Base-by-base conservation (phyloP, 2,329 filamentous ascomycete species). In the Westerdykella aurantiaca region DNA sequence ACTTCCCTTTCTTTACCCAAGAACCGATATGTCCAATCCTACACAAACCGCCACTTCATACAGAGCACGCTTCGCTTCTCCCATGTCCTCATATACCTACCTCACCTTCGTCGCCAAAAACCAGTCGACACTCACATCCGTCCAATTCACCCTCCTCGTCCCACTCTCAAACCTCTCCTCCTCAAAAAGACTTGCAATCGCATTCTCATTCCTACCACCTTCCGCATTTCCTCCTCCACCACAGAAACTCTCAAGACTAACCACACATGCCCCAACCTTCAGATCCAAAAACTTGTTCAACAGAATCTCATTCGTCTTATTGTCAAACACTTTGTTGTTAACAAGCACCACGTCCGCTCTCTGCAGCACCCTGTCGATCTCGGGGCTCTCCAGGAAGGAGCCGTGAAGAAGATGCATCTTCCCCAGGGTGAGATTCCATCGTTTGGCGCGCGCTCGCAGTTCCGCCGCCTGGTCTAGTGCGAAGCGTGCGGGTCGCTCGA, bases 251-350 rank as follows among this genome's bases (percentile, higher is more conserved):
- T 93, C 94, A 46, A 98, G 77, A 41, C 88, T 95, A 34, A 97
- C 85, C 44, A 98, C 86, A 66, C 86, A 85, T 68, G 86, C 90
- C 2, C 91, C 91, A 43, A 86, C 78, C 69, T 96, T 97, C 50
- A 97, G 74, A 60, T 98, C 93, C 47, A 98, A 73, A 60, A 98
- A 97, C 72, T 95, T 88, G 56, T 88, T 82, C 53, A 91, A 81
- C 37, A 98, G 75, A 49, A 82, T 80, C 60, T 88, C 85, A 69
- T 97, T 98, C 43, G 96, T 79, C 55, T 84, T 78, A 12, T 90
- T 84, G 5, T 85, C 90, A 69, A 98, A 98, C 2, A 89, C 93
- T 69, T 97, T 90, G 70, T 98, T 98, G 73, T 98, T 98, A 57
- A 97, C 91, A 21, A 98, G 78, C 14, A 98, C 81, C n/a, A 97